Conservation (phyloP, 371 early-diverging fungal species). For the Saksenaea vasiformis region DNA sequence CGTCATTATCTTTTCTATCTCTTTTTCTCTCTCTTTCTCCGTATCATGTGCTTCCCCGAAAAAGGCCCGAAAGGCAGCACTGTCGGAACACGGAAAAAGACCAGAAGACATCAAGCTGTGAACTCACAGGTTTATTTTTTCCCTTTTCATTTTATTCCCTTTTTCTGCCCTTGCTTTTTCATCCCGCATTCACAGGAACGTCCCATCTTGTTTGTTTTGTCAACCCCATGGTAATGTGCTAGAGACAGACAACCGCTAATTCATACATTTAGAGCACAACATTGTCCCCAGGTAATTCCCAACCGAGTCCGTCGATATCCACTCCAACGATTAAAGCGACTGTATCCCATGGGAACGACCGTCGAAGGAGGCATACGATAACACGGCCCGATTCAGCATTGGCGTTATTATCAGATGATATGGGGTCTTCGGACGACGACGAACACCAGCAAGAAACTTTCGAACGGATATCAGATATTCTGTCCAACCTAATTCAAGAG, state of each 20-base stretch:
- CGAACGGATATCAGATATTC: slow-evolving; percentile 45
- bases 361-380: slow-evolving; percentile 39
- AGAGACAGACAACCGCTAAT: not conserved
- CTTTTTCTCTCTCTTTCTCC: not conserved
- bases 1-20: not conserved
- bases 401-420: slow-evolving; percentile 32
- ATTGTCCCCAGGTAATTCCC: not conserved
- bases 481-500: slow-evolving; percentile 44
- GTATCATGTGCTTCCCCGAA: slow-evolving; percentile 7
- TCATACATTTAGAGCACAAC: not conserved
- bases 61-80: not conserved
- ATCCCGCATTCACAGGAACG: not conserved
- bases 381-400: slow-evolving; percentile 45
- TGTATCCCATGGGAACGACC: not conserved
- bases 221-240: not conserved
- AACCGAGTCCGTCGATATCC: not conserved
- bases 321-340: not conserved
- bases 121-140: not conserved
- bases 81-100: slow-evolving; percentile 3
- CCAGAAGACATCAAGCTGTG: not conserved
- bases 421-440: slow-evolving; percentile 25
- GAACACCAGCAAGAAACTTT: slow-evolving; percentile 33
- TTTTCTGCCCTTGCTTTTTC: not conserved
- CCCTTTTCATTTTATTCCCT: not conserved
- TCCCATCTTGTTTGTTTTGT: not conserved